phyloP scores from a whole-genome alignment of 352 stramenopile species.

The Thraustochytrium striatum region DNA sequence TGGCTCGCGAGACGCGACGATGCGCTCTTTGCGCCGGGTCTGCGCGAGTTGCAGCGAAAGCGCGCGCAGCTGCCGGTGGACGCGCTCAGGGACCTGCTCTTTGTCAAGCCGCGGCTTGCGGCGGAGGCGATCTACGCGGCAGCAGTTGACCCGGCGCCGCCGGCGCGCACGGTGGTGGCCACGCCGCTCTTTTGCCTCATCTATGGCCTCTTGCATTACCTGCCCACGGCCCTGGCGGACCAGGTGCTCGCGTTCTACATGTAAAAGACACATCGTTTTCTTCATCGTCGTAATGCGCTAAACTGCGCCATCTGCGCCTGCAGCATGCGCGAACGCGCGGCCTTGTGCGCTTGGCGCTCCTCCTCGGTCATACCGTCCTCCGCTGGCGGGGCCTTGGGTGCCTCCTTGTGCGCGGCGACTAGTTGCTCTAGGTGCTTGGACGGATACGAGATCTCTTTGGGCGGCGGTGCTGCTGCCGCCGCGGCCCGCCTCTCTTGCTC shows the following conservation, averaged over 20 bases:
- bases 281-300: neutral
- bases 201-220: neutral
- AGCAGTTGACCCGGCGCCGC: neutral
- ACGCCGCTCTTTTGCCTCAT: constrained; percentile 11
- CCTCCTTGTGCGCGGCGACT: too few species aligned
- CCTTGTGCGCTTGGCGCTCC: neutral
- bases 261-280: neutral
- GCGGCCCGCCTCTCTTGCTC: too few species aligned
- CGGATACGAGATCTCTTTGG: too few species aligned
- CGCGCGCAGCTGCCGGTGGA: neutral
- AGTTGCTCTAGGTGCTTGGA: too few species aligned
- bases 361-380: neutral
- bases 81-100: neutral
- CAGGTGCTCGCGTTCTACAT: neutral
- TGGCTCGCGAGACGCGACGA: neutral
- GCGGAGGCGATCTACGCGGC: neutral
- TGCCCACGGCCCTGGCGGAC: neutral
- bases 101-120: neutral
- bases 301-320: neutral
- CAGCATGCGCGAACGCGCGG: too few species aligned
- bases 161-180: neutral
- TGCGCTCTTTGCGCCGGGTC: neutral
- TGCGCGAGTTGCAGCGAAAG: neutral
- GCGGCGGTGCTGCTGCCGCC: too few species aligned
- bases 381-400: neutral